phyloP scores from a whole-genome alignment of 2,329 filamentous ascomycete species.

The Pestalotiopsis sp. region DNA sequence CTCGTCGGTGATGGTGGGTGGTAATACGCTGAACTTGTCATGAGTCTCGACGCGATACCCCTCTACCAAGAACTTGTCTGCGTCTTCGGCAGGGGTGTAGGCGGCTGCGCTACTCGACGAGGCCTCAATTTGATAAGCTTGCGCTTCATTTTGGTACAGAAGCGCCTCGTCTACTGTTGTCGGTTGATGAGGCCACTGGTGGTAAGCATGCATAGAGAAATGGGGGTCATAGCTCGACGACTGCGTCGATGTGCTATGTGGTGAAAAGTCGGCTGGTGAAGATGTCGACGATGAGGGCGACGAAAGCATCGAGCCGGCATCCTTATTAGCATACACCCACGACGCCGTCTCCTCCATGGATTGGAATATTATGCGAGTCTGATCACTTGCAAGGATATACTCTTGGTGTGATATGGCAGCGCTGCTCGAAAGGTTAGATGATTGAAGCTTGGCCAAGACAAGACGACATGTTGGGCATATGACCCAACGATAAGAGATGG shows the following conservation, averaged over 20 bases:
- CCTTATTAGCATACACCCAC: not conserved
- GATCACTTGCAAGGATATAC: not conserved
- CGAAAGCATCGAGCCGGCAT: not conserved
- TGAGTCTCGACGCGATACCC: not conserved
- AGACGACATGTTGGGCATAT: too few species aligned
- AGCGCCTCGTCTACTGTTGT: not conserved
- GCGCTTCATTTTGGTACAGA: not conserved
- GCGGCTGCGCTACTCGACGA: not conserved
- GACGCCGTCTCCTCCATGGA: not conserved
- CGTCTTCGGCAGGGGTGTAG: not conserved
- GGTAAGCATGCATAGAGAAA: not conserved
- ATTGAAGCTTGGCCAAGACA: not conserved
- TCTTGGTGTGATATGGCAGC: conserved; percentile 2
- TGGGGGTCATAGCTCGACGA: not conserved
- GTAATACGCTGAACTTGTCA: not conserved
- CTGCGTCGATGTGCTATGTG: not conserved
- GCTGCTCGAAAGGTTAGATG: not conserved
- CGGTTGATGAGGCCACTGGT: not conserved
- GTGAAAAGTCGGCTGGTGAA: not conserved
- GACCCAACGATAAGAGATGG: not conserved
- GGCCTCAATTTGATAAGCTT: not conserved
- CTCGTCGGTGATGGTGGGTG: not conserved
- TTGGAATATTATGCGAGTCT: not conserved
- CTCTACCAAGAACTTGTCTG: not conserved
- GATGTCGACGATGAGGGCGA: not conserved